Evolutionary conservation across 768 basidiomycete genomes (phyloP).

Genomic region (Fomitopsis serialis): DNA sequence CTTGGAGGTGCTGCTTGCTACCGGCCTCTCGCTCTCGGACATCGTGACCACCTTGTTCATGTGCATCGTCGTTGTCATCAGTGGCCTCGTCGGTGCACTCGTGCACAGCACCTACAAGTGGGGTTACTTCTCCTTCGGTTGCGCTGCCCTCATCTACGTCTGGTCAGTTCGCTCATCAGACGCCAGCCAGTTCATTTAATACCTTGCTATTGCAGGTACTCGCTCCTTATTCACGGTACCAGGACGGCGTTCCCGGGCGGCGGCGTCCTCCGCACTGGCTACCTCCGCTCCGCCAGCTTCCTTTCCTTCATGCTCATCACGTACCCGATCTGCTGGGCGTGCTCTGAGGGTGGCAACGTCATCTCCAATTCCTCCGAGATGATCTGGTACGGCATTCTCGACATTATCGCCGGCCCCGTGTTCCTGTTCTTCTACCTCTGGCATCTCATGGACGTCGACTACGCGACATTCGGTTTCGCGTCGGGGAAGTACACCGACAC

Average conservation of each 20-base stretch:
- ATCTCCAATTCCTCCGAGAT: constrained; percentile 49
- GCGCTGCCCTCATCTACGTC: constrained; percentile 38
- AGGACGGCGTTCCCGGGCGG: constrained; percentile 22
- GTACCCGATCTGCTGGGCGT: constrained; percentile 56
- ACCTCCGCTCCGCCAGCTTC: constrained; percentile 32
- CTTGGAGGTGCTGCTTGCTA: constrained; percentile 39
- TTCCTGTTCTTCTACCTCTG: constrained; percentile 31
- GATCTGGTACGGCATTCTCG: constrained; percentile 49
- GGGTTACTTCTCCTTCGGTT: constrained; percentile 43
- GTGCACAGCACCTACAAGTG: constrained; percentile 46
- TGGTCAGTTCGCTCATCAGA: constrained; percentile 14
- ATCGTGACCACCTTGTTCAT: constrained; percentile 42
- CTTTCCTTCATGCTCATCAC: constrained; percentile 50
- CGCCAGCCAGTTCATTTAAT: neutral
- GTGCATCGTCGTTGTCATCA: constrained; percentile 38
- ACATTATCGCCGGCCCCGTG: constrained; percentile 32
- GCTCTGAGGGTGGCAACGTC: constrained; percentile 45
- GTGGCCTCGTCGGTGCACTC: constrained; percentile 43
- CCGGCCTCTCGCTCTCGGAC: constrained; percentile 39
- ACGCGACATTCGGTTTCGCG: constrained; percentile 19
- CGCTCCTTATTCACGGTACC: constrained; percentile 23
- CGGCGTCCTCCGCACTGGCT: constrained; percentile 20
- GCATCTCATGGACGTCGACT: constrained; percentile 20
- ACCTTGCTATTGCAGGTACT: constrained; percentile 19
- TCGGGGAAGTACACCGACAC: constrained; percentile 23